Evolutionary conservation across 208 protist species (phyloP), one percentile per base, ranked within the genome.

Genomic region (Zelonia costaricensis): DNA sequence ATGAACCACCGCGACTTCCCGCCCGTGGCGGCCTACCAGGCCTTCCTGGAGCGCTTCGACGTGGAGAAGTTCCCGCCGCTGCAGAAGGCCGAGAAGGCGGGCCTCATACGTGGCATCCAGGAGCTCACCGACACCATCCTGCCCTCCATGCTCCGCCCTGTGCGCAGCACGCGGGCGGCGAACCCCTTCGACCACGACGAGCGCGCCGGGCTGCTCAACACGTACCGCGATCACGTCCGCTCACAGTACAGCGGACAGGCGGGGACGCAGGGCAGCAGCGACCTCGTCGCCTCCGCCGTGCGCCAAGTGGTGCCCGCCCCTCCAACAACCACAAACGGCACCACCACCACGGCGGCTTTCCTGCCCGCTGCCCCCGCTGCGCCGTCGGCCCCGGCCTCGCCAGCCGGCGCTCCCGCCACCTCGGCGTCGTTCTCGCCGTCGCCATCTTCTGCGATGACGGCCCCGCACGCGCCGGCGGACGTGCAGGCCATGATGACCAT

Each of bases 81-180:
- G 40, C 69, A 84, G 31, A 94, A 86, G 49, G 70, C 76, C 23
- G 88, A 91, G 68, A 89, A 90, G 58, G 73, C 62, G 13, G 83
- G 82, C 18, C 69, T 70, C 23, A 75, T 94, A 38, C 62, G 44
- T 7, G 40, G 53, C 30, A 27, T 89, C n/a, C 82, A 72, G 33
- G 63, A 78, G 20, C 74, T 69, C 31, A 88, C 91, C 42, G 72
- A 82, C 38, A 76, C 73, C 15, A 73, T 71, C 25, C 77, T 94
- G 0, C 84, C 88, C 13, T 47, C 44, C 25, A 75, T 88, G 69
- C 62, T 91, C n/a, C 70, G 69, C 12, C 82, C 82, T 0, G 75
- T 94, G 16, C 64, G 65, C 36, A 58, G 56, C 30, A 71, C 58
- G 22, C 10, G 43, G 25, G 52, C 58, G 16, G 55, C 60, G 13